These are phyloP conservation scores for Oryza glaberrima DNA, from an alignment of 176 grass and related monocot species.

Conservation along the genomic window DNA sequence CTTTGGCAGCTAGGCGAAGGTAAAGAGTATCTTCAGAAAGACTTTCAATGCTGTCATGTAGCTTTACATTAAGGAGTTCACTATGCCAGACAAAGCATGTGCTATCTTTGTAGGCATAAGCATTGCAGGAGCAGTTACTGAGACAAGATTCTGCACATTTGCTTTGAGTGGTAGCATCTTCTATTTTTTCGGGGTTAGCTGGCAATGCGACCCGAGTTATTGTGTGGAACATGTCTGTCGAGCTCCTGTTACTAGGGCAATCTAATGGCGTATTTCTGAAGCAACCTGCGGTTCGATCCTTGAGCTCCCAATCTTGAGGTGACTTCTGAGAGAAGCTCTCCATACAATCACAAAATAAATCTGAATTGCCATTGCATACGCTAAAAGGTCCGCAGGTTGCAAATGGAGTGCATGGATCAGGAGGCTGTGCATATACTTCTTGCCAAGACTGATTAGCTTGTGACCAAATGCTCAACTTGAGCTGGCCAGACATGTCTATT, in stretches of 20 bases:
- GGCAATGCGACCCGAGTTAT: not conserved
- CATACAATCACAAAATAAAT: not conserved
- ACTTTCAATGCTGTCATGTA: not conserved
- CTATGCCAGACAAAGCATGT: not conserved
- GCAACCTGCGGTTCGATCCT: not conserved
- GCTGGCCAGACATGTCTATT: not conserved
- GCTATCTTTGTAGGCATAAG: not conserved
- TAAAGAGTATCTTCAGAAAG: not conserved
- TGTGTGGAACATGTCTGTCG: not conserved
- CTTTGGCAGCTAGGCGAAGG: not conserved
- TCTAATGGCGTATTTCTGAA: not conserved
- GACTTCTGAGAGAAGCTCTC: not conserved
- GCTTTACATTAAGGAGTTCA: not conserved
- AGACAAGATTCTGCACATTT: not conserved
- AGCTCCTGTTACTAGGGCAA: not conserved
- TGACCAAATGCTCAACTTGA: not conserved
- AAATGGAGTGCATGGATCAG: not conserved
- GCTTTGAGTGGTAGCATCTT: not conserved
- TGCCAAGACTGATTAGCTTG: not conserved
- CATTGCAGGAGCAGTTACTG: not conserved
- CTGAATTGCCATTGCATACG: not conserved
- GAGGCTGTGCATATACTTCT: not conserved
- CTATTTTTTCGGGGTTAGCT: not conserved
- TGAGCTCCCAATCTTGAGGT: not conserved
- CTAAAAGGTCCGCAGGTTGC: not conserved